Evolutionary conservation across 176 grass and related monocot genomes (phyloP).

Genomic region (Carex parvula): DNA sequence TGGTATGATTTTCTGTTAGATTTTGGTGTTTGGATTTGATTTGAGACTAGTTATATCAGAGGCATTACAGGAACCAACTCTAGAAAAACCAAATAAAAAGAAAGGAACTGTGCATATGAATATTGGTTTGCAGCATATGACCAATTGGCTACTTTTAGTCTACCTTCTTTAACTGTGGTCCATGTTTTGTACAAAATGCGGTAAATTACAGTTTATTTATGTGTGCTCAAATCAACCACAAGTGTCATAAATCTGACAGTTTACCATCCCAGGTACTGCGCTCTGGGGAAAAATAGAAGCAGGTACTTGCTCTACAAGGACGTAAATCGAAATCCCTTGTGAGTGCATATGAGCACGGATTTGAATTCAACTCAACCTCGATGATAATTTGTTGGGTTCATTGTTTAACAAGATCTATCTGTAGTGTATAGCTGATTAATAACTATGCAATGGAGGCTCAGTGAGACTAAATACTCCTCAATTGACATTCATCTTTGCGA

Average conservation of each 20-base stretch:
- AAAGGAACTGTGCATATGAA: background rate
- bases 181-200: background rate
- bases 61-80: background rate
- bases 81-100: background rate
- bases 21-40: background rate
- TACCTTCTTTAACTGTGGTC: too few relatives aligned
- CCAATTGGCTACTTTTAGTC: too few relatives aligned
- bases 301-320: constrained; percentile 97
- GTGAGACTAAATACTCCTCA: too few relatives aligned
- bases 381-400: background rate
- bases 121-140: too few relatives aligned
- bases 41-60: background rate
- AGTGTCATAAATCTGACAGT: constrained; percentile 24
- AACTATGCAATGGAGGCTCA: background rate
- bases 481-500: too few relatives aligned
- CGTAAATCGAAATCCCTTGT: constrained; percentile 82
- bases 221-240: background rate
- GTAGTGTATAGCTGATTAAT: background rate
- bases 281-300: constrained; percentile 73
- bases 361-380: background rate
- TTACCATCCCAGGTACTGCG: constrained; percentile 73
- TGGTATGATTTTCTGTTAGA: constrained; percentile 37
- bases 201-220: background rate
- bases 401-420: background rate
- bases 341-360: background rate